These are phyloP conservation scores for Pyrenochaeta sp. DNA, from an alignment of 2,329 filamentous ascomycete genomes.

Conservation along the genomic window DNA sequence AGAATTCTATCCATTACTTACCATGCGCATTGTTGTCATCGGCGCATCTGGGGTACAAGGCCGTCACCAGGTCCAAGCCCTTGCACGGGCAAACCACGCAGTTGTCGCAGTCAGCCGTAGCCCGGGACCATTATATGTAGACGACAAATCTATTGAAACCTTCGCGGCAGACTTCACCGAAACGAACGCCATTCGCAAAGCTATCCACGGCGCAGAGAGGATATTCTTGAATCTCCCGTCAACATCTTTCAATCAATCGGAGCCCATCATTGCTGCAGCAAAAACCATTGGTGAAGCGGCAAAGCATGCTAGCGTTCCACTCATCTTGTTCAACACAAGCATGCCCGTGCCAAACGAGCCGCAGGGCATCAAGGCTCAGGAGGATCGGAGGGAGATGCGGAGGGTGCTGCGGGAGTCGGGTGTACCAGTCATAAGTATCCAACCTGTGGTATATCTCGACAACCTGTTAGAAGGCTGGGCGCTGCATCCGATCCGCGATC, in stretches of 20 bases:
- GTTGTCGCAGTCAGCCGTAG: slow-evolving; percentile 39
- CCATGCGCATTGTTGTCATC: slow-evolving; percentile 39
- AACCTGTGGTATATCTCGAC: slow-evolving; percentile 52
- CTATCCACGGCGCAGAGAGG: slow-evolving; percentile 25
- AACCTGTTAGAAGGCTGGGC: slow-evolving; percentile 54
- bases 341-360: slow-evolving; percentile 34
- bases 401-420: slow-evolving; percentile 38
- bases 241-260: slow-evolving; percentile 38
- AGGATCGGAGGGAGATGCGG: slow-evolving; percentile 43
- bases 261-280: slow-evolving; percentile 33
- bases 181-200: slow-evolving; percentile 15
- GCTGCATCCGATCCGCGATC: slow-evolving; percentile 44
- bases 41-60: slow-evolving; percentile 43
- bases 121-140: slow-evolving; percentile 23
- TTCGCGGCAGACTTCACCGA: slow-evolving; percentile 34
- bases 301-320: slow-evolving; percentile 17
- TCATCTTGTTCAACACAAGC: slow-evolving; percentile 41
- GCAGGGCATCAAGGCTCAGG: slow-evolving; percentile 40
- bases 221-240: slow-evolving; percentile 40
- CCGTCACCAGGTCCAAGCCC: slow-evolving; percentile 36
- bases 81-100: slow-evolving; percentile 31
- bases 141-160: slow-evolving; percentile 24
- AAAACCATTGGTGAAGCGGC: slow-evolving; percentile 28
- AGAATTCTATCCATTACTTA: neutral
- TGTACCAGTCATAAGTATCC: slow-evolving; percentile 46